These are phyloP conservation scores for Coemansia sp. DNA, from an alignment of 192 early-diverging fungal species.

Conservation along the genomic window DNA sequence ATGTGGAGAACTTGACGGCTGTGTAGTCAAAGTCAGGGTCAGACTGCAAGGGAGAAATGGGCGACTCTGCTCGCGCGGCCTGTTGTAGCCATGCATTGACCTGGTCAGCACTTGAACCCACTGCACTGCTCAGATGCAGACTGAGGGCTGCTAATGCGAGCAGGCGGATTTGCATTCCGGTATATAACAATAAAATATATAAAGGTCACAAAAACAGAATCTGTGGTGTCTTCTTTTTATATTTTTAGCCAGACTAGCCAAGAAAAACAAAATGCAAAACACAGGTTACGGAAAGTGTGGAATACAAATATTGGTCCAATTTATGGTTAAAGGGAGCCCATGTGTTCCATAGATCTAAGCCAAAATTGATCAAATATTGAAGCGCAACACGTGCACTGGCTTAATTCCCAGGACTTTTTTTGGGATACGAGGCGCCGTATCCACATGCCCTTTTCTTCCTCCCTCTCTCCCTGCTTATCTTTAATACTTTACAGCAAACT, in stretches of 20 bases:
- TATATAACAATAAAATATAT: neutral
- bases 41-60: constrained; percentile 22
- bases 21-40: constrained; percentile 39
- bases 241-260: neutral
- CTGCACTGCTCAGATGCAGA: neutral
- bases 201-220: neutral
- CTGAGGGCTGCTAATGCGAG: constrained; percentile 9
- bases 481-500: too few relatives aligned
- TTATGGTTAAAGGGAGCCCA: too few relatives aligned
- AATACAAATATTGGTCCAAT: too few relatives aligned
- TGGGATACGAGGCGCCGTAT: neutral
- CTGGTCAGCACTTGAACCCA: neutral
- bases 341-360: too few relatives aligned
- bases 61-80: constrained; percentile 14
- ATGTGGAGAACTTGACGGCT: constrained; percentile 34
- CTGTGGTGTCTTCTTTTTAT: neutral
- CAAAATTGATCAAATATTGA: too few relatives aligned
- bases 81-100: constrained; percentile 24
- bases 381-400: too few relatives aligned
- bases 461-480: neutral
- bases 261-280: neutral
- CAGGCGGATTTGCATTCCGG: constrained; percentile 8
- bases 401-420: too few relatives aligned
- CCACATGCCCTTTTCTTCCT: neutral
- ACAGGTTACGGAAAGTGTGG: too few relatives aligned